Base-by-base conservation (phyloP, 2,329 filamentous ascomycete genomes). In the Huntiella savannae region DNA sequence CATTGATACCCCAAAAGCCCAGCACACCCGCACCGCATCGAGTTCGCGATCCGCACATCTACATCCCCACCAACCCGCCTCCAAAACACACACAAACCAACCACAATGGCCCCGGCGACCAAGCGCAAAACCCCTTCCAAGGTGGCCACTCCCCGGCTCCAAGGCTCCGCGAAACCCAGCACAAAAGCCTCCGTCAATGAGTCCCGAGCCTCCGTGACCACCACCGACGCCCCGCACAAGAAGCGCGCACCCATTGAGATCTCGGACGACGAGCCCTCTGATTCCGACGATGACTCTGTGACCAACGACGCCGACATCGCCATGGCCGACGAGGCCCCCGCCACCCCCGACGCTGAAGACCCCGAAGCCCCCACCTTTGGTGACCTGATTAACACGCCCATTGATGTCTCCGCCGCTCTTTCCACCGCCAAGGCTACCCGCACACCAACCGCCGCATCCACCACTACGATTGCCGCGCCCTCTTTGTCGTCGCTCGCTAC, bases 401-500 rank as follows among this genome's bases (percentile, higher is more conserved):
- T 94, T 55, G 82, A 93, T 54, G 83, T 94, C 5, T 63, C 77
- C 38, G 69, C 75, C 40, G 56, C 67, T 74, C 55, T 62, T 70
- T 59, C 61, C 62, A 51, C 54, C 57, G 3, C 17, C 17, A 45
- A 36, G 6, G 11, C 33, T 4, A 39, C 43, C 6, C 49, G 56
- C 19, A 51, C 54, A 15, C 49, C 56, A 33, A 54, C 51, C 49
- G 55, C 52, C 40, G 52, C 60, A 63, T 48, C 65, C 59, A 51
- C 65, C 39, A 60, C 62, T 57, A 66, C 65, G 50, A 65, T 80
- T 51, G 69, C 70, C 13, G 66, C 75, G 15, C 81, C 79, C 10
- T 78, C 77, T 10, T 78, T 81, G 49, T 77, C 84, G 49, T 94
- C 88, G 5, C 74, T 98, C 43, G 81, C 82, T 41, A 94, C 85